Base-by-base conservation (phyloP, 1,284 basidiomycete species). In the Cystobasidium sp. region DNA sequence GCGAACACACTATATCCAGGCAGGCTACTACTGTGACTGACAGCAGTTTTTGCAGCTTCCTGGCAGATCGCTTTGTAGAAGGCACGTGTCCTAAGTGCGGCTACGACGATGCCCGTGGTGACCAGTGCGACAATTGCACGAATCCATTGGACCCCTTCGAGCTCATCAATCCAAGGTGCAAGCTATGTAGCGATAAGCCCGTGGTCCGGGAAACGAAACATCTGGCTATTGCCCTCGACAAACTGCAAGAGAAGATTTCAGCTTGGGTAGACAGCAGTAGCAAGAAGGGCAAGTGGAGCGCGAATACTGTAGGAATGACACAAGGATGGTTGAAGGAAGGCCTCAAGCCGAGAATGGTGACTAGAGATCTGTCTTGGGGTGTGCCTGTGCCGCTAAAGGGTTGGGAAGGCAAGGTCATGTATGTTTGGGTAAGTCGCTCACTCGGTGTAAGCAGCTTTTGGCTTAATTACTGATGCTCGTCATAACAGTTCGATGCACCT, bases 401-500 rank as follows among this genome's bases (percentile, higher is more conserved):
- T 68, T 94, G 98, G 92, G 87, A 89, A 80, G 91, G 91, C 55
- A 99, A 99, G 84, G 97, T 99, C 75, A 88, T 99, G 77, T 99
- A 95, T 94, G 84, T 84, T 51, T 79, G 80, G 78, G 76, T 79
- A 59, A 75, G 80, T n/a, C n/a, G n/a, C n/a, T n/a, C n/a, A n/a
- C n/a, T n/a, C n/a, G n/a, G n/a, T n/a, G n/a, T n/a, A n/a, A n/a
- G n/a, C n/a, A n/a, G n/a, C n/a, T n/a, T n/a, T n/a, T n/a, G n/a
- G n/a, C n/a, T n/a, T n/a, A n/a, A n/a, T n/a, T n/a, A n/a, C n/a
- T n/a, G n/a, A n/a, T n/a, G n/a, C n/a, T n/a, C n/a, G n/a, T n/a
- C n/a, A n/a, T n/a, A n/a, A n/a, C n/a, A 94, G 96, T 98, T 97
- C 82, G 97, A 99, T 80, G 97, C 97, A 0, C 93, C 93, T 18